Conservation (phyloP, 208 protist genomes). For the Porcisia hertigi region DNA sequence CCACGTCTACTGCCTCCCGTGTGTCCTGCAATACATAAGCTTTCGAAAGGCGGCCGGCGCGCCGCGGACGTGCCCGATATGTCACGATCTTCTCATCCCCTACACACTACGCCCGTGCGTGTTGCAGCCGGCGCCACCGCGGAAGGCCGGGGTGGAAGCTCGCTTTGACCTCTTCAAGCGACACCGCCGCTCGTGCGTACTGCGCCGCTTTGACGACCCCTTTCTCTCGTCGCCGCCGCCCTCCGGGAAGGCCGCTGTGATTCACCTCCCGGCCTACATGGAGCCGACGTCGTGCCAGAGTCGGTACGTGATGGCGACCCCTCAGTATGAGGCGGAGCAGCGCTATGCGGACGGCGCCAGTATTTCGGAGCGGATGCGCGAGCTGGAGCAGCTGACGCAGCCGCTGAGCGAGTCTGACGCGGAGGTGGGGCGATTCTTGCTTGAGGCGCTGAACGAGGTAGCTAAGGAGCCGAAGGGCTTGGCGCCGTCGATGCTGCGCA, state of each 20-base stretch:
- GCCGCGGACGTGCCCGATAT: constrained; percentile 78
- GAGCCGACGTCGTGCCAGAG: constrained; percentile 58
- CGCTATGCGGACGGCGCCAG: constrained; percentile 47
- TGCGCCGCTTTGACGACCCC: constrained; percentile 75
- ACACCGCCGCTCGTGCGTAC: constrained; percentile 52
- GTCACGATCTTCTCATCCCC: constrained; percentile 49
- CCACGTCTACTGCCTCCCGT: constrained; percentile 82
- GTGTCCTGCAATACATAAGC: constrained; percentile 73
- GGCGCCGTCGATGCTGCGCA: constrained; percentile 36
- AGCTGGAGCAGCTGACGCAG: constrained; percentile 36
- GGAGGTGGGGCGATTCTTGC: constrained; percentile 42
- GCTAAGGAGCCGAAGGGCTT: constrained; percentile 45
- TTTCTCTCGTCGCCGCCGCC: constrained; percentile 5
- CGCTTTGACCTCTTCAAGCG: constrained; percentile 76
- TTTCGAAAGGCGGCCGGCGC: constrained; percentile 41
- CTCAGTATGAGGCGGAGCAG: constrained; percentile 48
- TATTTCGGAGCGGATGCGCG: constrained; percentile 53
- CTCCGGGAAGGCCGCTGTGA: background rate
- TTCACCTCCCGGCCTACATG: constrained; percentile 49
- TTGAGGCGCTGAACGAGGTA: constrained; percentile 63
- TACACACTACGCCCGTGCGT: constrained; percentile 67
- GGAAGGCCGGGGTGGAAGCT: constrained; percentile 31
- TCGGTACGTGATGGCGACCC: constrained; percentile 73
- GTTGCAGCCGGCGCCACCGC: constrained; percentile 41
- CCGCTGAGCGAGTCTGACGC: constrained; percentile 64